phyloP scores from a whole-genome alignment of 768 basidiomycete genomes.

The Amylocystis lapponica region DNA sequence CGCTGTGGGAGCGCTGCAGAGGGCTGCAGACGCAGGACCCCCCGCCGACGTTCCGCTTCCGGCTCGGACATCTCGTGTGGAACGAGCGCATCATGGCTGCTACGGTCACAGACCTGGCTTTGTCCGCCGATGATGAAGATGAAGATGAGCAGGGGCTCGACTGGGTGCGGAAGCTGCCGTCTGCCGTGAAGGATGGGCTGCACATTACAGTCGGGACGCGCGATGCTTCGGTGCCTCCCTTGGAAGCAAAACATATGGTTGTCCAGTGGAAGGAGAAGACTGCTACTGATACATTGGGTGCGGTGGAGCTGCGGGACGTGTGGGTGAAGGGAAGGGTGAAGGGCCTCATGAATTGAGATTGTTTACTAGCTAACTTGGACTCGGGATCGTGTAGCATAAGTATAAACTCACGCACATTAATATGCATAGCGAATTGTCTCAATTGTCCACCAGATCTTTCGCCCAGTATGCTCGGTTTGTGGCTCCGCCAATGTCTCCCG shows the following conservation, averaged over 20 bases:
- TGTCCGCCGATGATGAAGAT: conserved; percentile 28
- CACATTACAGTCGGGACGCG: conserved; percentile 88
- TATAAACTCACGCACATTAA: no score
- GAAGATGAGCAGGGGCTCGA: conserved; percentile 33
- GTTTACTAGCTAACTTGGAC: no score
- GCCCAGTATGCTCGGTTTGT: no score
- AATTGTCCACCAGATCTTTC: no score
- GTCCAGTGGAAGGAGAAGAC: conserved; percentile 36
- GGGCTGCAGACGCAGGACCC: conserved; percentile 24
- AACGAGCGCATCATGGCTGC: conserved; percentile 77
- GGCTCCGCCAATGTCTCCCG: no score
- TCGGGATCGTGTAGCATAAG: no score
- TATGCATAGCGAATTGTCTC: no score
- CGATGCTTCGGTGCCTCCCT: conserved; percentile 42
- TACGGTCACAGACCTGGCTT: conserved; percentile 54
- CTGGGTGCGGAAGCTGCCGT: conserved; percentile 44
- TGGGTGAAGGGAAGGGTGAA: conserved; percentile 22
- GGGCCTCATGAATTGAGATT: conserved; percentile 10
- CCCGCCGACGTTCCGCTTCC: conserved; percentile 56
- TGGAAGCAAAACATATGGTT: conserved; percentile 70
- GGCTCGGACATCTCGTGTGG: conserved; percentile 62
- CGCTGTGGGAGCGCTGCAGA: conserved; percentile 49
- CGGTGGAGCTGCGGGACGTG: conserved; percentile 17
- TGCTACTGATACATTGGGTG: conserved; percentile 11
- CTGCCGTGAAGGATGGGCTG: conserved; percentile 43